Base-by-base conservation (phyloP, 1,284 basidiomycete species). In the Grifola frondosa region DNA sequence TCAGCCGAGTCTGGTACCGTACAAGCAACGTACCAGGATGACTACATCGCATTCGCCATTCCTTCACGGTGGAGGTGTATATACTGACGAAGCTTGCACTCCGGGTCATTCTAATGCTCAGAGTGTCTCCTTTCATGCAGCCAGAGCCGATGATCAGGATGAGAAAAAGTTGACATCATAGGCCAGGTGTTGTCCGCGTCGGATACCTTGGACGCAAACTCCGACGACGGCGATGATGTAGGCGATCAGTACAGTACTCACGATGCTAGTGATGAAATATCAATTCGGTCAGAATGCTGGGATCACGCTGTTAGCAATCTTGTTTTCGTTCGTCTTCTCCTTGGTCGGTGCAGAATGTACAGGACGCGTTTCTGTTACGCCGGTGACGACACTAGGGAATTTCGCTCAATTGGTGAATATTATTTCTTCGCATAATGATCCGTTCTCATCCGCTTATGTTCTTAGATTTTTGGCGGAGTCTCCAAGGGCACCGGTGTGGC, bases 381-480 rank as follows among this genome's bases (percentile, higher is more conserved):
- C 79, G 6, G 71, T 81, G 32, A 73, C 74, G 16, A 75, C 77
- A 22, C 71, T 78, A 39, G 78, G 75, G 13, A 78, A 78, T 59
- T 74, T 63, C 32, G 51, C 55, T 2, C 49, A 57, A 39, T 46
- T 57, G 30, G 53, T 57, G 31, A 15, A 40, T 38, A 30, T 22
- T 9, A 48, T 42, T 43, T 48, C 21, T 32, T 50, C 21, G 15
- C 40, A 23, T 39, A 37, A 21, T 48, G 22, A 23, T 16, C 10
- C 23, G 32, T 15, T 13, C 19, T 6, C 21, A 25, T 24, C 12
- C 19, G 21, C 7, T 21, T 19, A 17, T 15, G 31, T 25, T 74
- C 74, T 2, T 77, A 81, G 58, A 68, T 81, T 42, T 78, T 82
- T 48, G 79, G 80, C 52, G 78, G 80, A 53, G 70, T 81, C 35